Evolutionary conservation across 2,329 filamentous ascomycete genomes (phyloP).

Genomic region (Epichloe hybrida): DNA sequence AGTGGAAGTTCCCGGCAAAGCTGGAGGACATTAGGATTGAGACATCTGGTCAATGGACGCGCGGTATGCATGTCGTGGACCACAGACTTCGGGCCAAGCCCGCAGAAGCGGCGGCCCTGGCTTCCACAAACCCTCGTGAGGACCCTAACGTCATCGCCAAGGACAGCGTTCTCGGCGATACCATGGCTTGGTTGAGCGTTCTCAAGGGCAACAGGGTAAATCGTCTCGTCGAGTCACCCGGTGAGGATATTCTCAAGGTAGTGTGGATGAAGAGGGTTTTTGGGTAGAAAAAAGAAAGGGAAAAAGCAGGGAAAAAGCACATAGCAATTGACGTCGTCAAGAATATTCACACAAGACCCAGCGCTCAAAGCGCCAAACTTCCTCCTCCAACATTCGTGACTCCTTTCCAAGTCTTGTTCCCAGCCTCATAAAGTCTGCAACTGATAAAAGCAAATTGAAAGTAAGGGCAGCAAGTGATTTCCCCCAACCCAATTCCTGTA

Average conservation of each 20-base stretch:
- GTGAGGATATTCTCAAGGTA: constrained; percentile 50
- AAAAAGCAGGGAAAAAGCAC: neutral
- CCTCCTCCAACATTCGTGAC: neutral
- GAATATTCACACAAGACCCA: too few relatives aligned
- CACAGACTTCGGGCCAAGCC: constrained; percentile 46
- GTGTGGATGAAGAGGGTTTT: constrained; percentile 55
- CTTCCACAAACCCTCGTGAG: constrained; percentile 28
- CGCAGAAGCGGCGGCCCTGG: constrained; percentile 25
- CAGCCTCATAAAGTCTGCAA: neutral
- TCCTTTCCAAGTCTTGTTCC: neutral
- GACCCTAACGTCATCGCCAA: constrained; percentile 25
- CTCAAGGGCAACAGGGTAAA: constrained; percentile 67
- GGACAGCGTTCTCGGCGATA: constrained; percentile 54
- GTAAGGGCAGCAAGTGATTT: neutral
- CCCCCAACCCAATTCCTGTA: neutral
- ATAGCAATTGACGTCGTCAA: neutral
- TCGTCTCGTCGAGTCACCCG: constrained; percentile 58
- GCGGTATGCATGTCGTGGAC: constrained; percentile 82
- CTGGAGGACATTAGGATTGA: constrained; percentile 81
- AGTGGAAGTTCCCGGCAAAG: constrained; percentile 42
- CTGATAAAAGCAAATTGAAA: neutral
- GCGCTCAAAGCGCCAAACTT: too few relatives aligned
- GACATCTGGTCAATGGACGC: constrained; percentile 84
- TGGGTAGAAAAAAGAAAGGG: constrained; percentile 16
- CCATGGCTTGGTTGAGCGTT: constrained; percentile 59